phyloP scores from a whole-genome alignment of 106 monocot genomes.

The Dactylorhiza incarnata region DNA sequence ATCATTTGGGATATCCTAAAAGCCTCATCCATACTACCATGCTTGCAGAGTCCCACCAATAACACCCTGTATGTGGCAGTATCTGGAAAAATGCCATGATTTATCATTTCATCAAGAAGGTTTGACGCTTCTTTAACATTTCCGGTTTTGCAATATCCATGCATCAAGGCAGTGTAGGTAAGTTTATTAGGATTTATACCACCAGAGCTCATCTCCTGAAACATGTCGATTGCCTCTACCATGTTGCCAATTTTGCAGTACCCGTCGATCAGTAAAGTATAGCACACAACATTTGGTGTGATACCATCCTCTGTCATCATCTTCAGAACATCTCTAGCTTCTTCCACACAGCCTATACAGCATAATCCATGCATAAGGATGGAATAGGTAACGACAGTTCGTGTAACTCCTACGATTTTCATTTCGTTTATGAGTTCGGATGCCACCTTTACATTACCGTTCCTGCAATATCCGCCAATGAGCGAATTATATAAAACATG shows the following conservation, averaged over 20 bases:
- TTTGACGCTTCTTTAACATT: conserved; percentile 39
- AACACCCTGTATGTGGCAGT: conserved; percentile 54
- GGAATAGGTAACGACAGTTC: conserved; percentile 58
- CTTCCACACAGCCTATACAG: conserved; percentile 47
- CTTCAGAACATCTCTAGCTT: conserved; percentile 44
- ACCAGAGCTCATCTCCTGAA: conserved; percentile 47
- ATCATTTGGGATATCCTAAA: conserved; percentile 40
- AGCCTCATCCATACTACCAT: conserved; percentile 46
- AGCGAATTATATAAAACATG: conserved; percentile 75
- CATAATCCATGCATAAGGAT: conserved; percentile 76
- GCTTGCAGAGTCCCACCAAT: conserved; percentile 54
- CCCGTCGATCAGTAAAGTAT: conserved; percentile 71
- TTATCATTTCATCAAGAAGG: conserved; percentile 63
- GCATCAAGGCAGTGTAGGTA: conserved; percentile 80
- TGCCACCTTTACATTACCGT: conserved; percentile 38
- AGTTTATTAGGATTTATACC: conserved; percentile 68
- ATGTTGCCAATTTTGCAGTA: conserved; percentile 69
- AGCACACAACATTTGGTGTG: conserved; percentile 57
- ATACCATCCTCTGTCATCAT: conserved; percentile 43
- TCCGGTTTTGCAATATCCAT: conserved; percentile 50
- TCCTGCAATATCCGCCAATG: conserved; percentile 49
- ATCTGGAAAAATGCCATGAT: conserved; percentile 53
- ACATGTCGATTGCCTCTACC: conserved; percentile 38
- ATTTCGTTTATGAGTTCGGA: conserved; percentile 56
- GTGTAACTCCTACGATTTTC: conserved; percentile 48